phyloP scores from a whole-genome alignment of 257 asterid genomes.

The Scutellaria galericulata region DNA sequence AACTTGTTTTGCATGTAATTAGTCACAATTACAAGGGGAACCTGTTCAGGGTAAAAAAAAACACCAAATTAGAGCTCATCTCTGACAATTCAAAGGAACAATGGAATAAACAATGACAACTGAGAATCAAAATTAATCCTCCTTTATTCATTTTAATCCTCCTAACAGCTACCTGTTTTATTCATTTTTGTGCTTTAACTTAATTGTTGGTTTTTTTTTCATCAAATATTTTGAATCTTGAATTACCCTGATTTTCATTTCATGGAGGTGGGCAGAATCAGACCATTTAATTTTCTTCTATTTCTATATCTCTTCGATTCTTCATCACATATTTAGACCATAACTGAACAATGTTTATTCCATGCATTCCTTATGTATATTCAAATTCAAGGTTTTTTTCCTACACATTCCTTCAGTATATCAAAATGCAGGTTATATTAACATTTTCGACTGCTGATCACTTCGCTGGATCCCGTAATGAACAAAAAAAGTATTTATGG shows the following conservation, averaged over 20 bases:
- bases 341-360: not conserved
- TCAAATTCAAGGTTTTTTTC: not conserved
- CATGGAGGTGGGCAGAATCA: no score
- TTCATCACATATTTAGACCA: conserved; percentile 3
- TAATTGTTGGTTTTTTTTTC: no score
- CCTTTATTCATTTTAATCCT: no score
- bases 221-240: no score
- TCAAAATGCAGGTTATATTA: not conserved
- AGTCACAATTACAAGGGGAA: conserved; percentile 87
- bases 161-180: no score
- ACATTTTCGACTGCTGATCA: not conserved
- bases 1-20: conserved; percentile 82
- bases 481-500: not conserved
- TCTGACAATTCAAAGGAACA: not conserved
- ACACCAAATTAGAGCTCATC: conserved; percentile 28
- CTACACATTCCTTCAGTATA: not conserved
- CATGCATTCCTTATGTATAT: not conserved
- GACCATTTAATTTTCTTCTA: not conserved
- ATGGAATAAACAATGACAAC: not conserved
- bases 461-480: not conserved
- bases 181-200: no score
- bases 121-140: not conserved
- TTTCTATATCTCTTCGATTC: not conserved
- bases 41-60: conserved; percentile 51
- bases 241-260: no score